Evolutionary conservation across 2,329 filamentous ascomycete species (phyloP).

Genomic region (Colletotrichum caudatum): DNA sequence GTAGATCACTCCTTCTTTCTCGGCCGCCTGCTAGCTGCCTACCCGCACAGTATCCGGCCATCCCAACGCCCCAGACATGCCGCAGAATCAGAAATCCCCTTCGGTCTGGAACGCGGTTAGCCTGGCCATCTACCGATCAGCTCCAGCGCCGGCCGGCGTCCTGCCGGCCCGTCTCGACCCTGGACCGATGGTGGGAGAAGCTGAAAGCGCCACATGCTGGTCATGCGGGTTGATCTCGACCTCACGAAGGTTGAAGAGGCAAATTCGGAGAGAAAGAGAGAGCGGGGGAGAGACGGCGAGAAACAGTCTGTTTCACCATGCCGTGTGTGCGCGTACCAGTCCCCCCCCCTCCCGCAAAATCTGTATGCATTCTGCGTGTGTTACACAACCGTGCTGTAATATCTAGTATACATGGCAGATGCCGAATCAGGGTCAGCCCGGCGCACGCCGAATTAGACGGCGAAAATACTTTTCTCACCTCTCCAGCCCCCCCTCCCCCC

Average conservation of each 20-base stretch:
- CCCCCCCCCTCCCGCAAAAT: neutral
- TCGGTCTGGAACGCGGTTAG: slow-evolving; percentile 26
- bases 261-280: neutral
- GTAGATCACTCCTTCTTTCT: neutral
- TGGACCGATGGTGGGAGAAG: neutral
- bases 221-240: neutral
- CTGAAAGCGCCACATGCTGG: neutral
- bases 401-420: slow-evolving; percentile 15
- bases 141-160: slow-evolving; percentile 18
- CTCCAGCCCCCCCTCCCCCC: slow-evolving; percentile 23
- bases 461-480: slow-evolving; percentile 33
- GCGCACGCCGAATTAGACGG: slow-evolving; percentile 20
- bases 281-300: neutral
- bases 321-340: neutral
- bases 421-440: slow-evolving; percentile 21
- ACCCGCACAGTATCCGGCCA: neutral
- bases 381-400: slow-evolving; percentile 9
- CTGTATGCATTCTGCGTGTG: neutral
- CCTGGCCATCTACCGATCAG: slow-evolving; percentile 15
- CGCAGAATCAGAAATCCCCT: neutral
- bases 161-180: neutral
- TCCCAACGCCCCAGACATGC: slow-evolving; percentile 24
- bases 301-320: neutral
- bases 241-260: neutral
- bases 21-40: slow-evolving; percentile 12